Conservation (phyloP, 306 rosid species). For the Trifolium subterraneum region DNA sequence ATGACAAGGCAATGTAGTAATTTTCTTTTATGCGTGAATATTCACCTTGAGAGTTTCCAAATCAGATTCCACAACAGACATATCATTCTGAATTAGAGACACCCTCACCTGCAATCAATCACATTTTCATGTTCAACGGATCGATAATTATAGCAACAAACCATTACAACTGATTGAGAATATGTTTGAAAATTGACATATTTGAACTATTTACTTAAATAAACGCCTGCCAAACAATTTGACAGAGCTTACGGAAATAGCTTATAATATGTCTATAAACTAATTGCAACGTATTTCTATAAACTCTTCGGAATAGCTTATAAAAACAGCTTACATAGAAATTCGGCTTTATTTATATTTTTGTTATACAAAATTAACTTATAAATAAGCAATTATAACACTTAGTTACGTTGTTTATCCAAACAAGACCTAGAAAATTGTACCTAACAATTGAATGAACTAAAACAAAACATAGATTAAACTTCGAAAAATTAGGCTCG, state of each 20-base stretch:
- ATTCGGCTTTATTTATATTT: too few species aligned
- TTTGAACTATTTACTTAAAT: too few species aligned
- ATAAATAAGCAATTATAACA: too few species aligned
- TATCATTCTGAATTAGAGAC: conserved; percentile 58
- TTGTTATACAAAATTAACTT: too few species aligned
- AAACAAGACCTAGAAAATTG: neutral
- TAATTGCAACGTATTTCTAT: too few species aligned
- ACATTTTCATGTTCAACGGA: conserved; percentile 7
- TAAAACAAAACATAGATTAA: neutral
- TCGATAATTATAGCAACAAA: conserved; percentile 1
- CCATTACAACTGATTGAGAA: neutral
- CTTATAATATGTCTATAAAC: too few species aligned
- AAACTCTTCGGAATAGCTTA: too few species aligned
- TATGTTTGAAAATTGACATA: too few species aligned
- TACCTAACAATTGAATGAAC: neutral
- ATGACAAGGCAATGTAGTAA: neutral
- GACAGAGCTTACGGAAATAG: too few species aligned
- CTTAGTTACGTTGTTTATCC: neutral
- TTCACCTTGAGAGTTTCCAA: conserved; percentile 71
- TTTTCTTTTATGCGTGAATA: neutral
- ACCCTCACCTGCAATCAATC: conserved; percentile 66
- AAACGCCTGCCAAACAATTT: too few species aligned
- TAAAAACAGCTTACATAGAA: too few species aligned
- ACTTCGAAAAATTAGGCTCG: too few species aligned
- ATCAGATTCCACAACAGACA: conserved; percentile 64